These are phyloP conservation scores for Forsythia viridissima DNA, from an alignment of 257 asterid genomes.

Conservation along the genomic window DNA sequence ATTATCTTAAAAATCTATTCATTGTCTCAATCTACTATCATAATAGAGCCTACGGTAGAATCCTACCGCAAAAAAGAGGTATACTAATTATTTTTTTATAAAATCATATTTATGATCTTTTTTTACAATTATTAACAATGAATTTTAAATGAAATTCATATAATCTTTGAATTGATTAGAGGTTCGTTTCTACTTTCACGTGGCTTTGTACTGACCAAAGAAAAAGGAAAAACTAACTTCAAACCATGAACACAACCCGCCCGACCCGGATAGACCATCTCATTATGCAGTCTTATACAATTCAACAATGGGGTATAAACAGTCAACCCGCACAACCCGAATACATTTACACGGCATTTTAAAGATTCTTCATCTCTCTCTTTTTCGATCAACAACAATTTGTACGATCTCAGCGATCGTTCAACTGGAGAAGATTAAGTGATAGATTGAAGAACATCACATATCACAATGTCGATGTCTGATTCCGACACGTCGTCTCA, in stretches of 20 bases:
- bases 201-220: too few relatives aligned
- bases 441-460: not conserved
- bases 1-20: too few relatives aligned
- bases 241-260: not conserved
- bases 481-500: conserved; percentile 72
- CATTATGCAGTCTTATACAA: not conserved
- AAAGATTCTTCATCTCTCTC: not conserved
- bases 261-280: conserved; percentile 12
- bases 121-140: too few relatives aligned
- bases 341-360: not conserved
- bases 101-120: too few relatives aligned
- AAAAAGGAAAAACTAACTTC: too few relatives aligned
- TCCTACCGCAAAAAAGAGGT: too few relatives aligned
- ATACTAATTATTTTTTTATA: too few relatives aligned
- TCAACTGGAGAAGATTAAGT: not conserved
- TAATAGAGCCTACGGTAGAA: too few relatives aligned
- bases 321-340: conserved; percentile 18
- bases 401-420: not conserved
- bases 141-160: too few relatives aligned
- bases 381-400: conserved; percentile 5
- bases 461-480: conserved; percentile 48
- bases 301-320: not conserved
- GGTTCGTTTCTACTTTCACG: too few relatives aligned
- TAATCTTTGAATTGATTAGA: too few relatives aligned
- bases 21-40: too few relatives aligned